phyloP scores from a whole-genome alignment of 73 alveolate genomes.

The Loxodes magnus region DNA sequence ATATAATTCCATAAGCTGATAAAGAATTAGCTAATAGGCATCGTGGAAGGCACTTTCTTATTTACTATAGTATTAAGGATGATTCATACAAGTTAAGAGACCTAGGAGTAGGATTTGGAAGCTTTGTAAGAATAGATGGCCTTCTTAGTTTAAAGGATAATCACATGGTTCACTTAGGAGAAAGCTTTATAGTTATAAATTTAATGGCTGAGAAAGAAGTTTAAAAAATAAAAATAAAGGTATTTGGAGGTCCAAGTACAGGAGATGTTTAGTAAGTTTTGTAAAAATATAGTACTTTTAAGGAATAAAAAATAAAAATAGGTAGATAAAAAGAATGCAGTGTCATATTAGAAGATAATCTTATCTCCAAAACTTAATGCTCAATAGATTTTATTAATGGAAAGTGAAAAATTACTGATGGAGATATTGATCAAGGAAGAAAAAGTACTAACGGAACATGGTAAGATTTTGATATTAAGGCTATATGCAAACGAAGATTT shows the following conservation, averaged over 20 bases:
- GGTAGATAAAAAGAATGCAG: constrained; percentile 51
- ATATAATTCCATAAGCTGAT: constrained; percentile 42
- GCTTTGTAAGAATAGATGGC: constrained; percentile 49
- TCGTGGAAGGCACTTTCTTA: constrained; percentile 60
- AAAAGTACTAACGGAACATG: constrained; percentile 75
- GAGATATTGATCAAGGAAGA: constrained; percentile 39
- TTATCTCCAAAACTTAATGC: constrained; percentile 54
- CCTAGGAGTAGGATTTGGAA: constrained; percentile 74
- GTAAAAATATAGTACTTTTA: background rate
- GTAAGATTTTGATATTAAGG: constrained; percentile 29
- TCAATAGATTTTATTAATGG: constrained; percentile 35
- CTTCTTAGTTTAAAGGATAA: constrained; percentile 50
- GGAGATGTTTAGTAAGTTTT: constrained; percentile 29
- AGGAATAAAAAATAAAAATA: constrained; percentile 1
- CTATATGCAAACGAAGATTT: constrained; percentile 58
- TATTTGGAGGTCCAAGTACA: constrained; percentile 18
- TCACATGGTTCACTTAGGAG: constrained; percentile 64
- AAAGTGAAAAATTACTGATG: constrained; percentile 54
- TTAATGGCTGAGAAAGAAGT: constrained; percentile 25
- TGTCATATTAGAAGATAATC: constrained; percentile 54
- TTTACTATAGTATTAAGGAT: constrained; percentile 40
- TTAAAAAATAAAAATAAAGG: constrained; percentile 21
- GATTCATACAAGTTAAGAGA: constrained; percentile 51
- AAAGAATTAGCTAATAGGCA: constrained; percentile 26
- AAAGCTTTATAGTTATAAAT: constrained; percentile 63